A percentile compares a stretch with the other conserved stretches of the same genome.
Conservation (phyloP, 306 rosid genomes). For the Citrullus colocynthis region DNA sequence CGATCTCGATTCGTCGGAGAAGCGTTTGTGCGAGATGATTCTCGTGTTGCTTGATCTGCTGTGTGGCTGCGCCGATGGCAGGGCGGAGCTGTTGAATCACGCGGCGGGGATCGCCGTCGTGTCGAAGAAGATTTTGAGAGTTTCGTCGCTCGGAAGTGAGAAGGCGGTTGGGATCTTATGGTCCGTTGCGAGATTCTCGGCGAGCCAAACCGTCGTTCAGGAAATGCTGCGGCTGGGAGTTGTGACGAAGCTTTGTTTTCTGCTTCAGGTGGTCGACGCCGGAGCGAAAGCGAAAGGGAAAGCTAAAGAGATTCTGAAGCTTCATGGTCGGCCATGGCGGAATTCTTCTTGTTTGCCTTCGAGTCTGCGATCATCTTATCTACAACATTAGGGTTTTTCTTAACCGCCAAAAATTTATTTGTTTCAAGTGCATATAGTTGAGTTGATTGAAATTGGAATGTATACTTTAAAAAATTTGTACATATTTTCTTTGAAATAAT, state of each 20-base stretch:
- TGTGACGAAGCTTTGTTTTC: constrained; percentile 35
- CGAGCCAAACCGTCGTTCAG: constrained; percentile 27
- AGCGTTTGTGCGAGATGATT: constrained; percentile 30
- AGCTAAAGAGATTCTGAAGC: constrained; percentile 31
- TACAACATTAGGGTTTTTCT: not conserved
- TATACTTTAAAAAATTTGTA: not conserved
- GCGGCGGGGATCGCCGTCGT: constrained; percentile 33
- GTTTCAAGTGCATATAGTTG: not conserved
- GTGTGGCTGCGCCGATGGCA: constrained; percentile 52
- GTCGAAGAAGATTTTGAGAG: constrained; percentile 31
- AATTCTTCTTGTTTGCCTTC: constrained; percentile 29
- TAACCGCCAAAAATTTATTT: not conserved
- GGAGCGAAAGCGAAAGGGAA: constrained; percentile 33
- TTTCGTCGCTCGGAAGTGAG: constrained; percentile 34
- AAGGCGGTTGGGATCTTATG: constrained; percentile 37
- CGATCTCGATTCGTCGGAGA: constrained; percentile 20
- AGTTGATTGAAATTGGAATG: not conserved
- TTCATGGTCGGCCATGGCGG: constrained; percentile 42
- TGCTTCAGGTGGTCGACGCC: constrained; percentile 38
- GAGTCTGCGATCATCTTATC: not conserved
- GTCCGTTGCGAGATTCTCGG: constrained; percentile 28
- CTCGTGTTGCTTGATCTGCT: constrained; percentile 30
- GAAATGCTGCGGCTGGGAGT: constrained; percentile 56
- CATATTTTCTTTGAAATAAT: not conserved
- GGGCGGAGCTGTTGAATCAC: constrained; percentile 44